These are phyloP conservation scores for Aspergillus taichungensis DNA, from an alignment of 495 filamentous ascomycete species.

Conservation along the genomic window DNA sequence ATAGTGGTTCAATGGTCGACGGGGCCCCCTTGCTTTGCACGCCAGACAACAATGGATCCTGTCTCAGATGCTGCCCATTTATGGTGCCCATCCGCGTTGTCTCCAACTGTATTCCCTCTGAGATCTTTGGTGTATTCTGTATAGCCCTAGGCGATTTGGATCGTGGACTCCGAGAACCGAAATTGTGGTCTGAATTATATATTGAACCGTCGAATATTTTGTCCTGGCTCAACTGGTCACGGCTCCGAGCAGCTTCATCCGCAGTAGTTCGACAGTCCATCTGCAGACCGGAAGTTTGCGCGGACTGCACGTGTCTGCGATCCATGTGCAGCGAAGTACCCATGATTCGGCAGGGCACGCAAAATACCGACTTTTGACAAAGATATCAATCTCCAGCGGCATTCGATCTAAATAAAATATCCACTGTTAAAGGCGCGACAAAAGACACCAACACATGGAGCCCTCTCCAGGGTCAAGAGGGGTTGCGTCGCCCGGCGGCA, in stretches of 20 bases:
- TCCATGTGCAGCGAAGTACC: constrained; percentile 10
- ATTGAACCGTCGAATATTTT: too few species aligned
- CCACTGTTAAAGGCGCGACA: background rate
- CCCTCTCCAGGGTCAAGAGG: background rate
- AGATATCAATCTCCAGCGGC: too few species aligned
- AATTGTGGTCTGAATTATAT: too few species aligned
- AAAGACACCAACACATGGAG: background rate
- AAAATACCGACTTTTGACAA: too few species aligned
- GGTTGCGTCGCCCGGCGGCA: background rate
- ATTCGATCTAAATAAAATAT: too few species aligned
- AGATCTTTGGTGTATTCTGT: too few species aligned
- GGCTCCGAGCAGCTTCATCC: background rate
- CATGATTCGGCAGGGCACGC: constrained; percentile 5
- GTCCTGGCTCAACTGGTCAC: too few species aligned
- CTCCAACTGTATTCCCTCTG: too few species aligned
- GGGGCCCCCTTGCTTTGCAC: background rate
- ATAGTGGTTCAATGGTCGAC: background rate
- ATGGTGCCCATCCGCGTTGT: background rate
- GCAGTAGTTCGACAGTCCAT: constrained; percentile 14
- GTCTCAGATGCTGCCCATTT: background rate
- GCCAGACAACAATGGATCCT: background rate
- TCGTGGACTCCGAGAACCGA: too few species aligned
- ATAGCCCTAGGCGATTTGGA: too few species aligned
- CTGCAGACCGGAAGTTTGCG: constrained; percentile 16
- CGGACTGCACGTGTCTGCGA: constrained; percentile 14